Percentiles rank a stretch among this genome's conserved stretches.
phyloP scores from a whole-genome alignment of 1,284 basidiomycete genomes.

The Fomitopsis betulina region DNA sequence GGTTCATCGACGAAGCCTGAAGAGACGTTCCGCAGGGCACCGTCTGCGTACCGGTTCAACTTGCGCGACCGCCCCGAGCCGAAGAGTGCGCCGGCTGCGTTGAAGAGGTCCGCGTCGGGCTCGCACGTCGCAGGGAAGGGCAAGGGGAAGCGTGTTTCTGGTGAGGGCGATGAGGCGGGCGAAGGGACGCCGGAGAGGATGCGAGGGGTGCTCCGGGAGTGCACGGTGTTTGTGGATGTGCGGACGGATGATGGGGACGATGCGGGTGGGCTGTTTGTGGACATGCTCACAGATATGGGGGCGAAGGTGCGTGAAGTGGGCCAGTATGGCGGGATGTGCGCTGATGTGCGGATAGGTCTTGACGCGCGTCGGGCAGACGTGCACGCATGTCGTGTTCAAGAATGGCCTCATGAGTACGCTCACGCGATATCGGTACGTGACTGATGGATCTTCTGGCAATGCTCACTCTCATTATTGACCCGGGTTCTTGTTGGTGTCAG shows the following conservation, averaged over 20 bases:
- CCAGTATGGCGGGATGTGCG: background rate
- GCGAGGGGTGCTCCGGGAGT: constrained; percentile 56
- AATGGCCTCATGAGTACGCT: constrained; percentile 79
- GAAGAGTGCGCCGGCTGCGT: background rate
- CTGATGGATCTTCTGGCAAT: background rate
- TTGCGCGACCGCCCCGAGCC: constrained; percentile 12
- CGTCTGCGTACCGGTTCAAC: background rate
- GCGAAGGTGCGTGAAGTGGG: constrained; percentile 60
- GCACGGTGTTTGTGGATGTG: constrained; percentile 88
- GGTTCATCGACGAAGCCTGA: background rate
- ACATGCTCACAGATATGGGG: constrained; percentile 79
- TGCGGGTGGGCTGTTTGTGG: constrained; percentile 77
- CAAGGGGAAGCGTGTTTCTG: constrained; percentile 2
- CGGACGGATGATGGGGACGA: constrained; percentile 84
- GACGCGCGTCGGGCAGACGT: constrained; percentile 63
- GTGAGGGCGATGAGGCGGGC: background rate
- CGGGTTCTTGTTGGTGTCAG: constrained; percentile 27
- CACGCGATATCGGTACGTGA: constrained; percentile 60
- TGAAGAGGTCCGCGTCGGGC: constrained; percentile 1
- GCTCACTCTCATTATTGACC: background rate
- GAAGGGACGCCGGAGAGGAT: background rate
- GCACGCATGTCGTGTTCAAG: constrained; percentile 91
- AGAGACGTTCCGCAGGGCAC: background rate
- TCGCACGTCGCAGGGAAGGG: constrained; percentile 15
- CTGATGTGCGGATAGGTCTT: constrained; percentile 40